These are phyloP conservation scores for Metschnikowia matae DNA, from an alignment of 805 yeast genomes.

Conservation along the genomic window DNA sequence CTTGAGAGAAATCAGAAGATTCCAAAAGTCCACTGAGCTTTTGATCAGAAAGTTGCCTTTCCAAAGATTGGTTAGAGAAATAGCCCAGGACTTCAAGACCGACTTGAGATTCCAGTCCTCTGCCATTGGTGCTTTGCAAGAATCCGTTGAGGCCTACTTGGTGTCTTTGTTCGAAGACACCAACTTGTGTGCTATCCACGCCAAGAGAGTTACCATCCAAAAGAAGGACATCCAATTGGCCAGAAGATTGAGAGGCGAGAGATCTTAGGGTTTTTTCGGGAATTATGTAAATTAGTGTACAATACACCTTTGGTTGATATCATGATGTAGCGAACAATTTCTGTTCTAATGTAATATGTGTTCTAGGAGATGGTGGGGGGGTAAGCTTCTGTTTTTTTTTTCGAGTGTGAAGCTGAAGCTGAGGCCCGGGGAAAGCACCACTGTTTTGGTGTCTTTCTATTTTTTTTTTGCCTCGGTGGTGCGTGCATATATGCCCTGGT, in stretches of 20 bases:
- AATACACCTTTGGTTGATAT: constrained; percentile 13
- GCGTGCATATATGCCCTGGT: not conserved
- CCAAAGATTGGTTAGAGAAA: constrained; percentile 95
- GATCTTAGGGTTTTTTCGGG: constrained; percentile 49
- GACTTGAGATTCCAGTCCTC: constrained; percentile 95
- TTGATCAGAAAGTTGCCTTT: constrained; percentile 95
- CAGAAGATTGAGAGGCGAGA: constrained; percentile 96
- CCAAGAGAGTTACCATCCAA: constrained; percentile 98
- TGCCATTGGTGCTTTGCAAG: constrained; percentile 97
- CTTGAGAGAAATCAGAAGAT: constrained; percentile 93
- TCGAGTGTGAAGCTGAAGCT: no score
- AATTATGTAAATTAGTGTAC: constrained; percentile 18
- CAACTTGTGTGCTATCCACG: constrained; percentile 97
- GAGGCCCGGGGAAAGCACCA: no score
- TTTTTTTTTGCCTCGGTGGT: no score
- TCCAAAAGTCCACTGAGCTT: constrained; percentile 93
- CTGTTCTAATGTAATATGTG: no score
- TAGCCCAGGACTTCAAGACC: constrained; percentile 90
- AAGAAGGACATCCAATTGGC: constrained; percentile 98
- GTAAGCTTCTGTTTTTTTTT: no score
- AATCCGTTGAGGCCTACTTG: constrained; percentile 97
- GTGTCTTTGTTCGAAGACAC: constrained; percentile 97
- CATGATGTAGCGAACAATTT: not conserved
- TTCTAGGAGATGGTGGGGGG: no score
- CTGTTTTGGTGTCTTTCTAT: no score